Evolutionary conservation across 2,329 filamentous ascomycete species (phyloP), one percentile per base, ranked within the genome.

Genomic region (Atkinsonella hypoxylon): DNA sequence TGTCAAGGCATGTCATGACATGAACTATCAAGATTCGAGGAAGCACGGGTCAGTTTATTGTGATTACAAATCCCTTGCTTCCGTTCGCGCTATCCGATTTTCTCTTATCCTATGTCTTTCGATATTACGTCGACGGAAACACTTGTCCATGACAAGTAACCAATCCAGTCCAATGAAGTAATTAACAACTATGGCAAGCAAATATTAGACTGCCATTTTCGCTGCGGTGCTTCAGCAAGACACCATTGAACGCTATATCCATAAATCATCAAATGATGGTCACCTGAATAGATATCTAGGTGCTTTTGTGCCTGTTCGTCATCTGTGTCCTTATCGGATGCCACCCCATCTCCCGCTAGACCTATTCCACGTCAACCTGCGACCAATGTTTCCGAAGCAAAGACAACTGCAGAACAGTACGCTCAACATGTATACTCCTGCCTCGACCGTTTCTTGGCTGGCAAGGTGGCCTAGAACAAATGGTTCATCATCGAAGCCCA

Each of bases 311-410:
- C 26, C 26, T 26, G 26, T 26, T 26, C 6, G 20, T 26, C 26
- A 26, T 26, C 26, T 26, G 17, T 34, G 15, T 22, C 61, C 2
- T 48, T 49, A 69, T 56, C 68, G 64, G 45, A 71, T 58, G n/a
- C 67, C 70, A 34, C 65, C 71, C 73, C 71, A 75, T 41, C 76
- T 62, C 2, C 71, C 71, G 52, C 67, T 69, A n/a, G 61, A 65
- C 18, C 42, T 49, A 17, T 50, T 54, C 55, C 80, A 68, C n/a
- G 83, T 82, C 56, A 97, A 69, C 54, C 87, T 77, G 55, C 93
- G 76, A 12, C 93, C 93, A 62, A 98, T 89, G 63, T 95, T 97
- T 11, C 93, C 93, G 73, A 98, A 96, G 68, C 90, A 96, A 10
- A 97, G 81, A 58, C 88, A 89, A 61, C 88, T 94, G 68, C 93